Base-by-base conservation (phyloP, 805 yeast genomes). In the Isabelozyma rhagii region DNA sequence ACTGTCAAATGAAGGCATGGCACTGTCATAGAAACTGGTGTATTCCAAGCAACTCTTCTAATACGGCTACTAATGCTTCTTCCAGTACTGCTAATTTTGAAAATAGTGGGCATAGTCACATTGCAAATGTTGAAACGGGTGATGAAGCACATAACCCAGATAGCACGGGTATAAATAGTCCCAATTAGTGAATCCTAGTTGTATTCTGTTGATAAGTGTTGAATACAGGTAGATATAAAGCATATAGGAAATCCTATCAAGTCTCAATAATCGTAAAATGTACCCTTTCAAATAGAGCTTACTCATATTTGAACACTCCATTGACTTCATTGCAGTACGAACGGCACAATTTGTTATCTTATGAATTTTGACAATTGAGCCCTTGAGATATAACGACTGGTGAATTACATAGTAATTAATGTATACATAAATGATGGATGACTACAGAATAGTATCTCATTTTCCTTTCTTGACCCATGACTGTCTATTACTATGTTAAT, bases 21-120 rank as follows among this genome's bases (percentile, higher is more conserved):
- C 80, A 81, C 13, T 89, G 86, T 62, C 99, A 93, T 73, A 82
- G 94, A 57, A 89, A 89, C 65, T 93, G 99, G 99, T 93, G 99
- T 66, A 80, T 83, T 43, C 83, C 77, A 13, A 72, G 77, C 54
- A 62, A 57, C 44, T 65, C 71, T 6, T 63, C 71, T 29, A 53
- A 62, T n/a, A 58, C 66, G 13, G 58, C 62, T 18, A 55, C 45
- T 8, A 45, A 55, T 8, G 39, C 52, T 5, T 44, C 46, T 13
- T 39, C 44, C 34, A 31, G 25, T n/a, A 43, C 36, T n/a, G 25
- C 21, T 11, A 28, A 27, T n/a, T 13, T n/a, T 17, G 45, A 43
- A 31, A 38, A 38, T 31, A 17, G 39, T 44, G 39, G 18, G n/a
- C 36, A 31, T 31, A 31, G n/a, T 13, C 36, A 9, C n/a, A 31